Evolutionary conservation across 2,329 filamentous ascomycete species (phyloP), one percentile per base, ranked within the genome.

Genomic region (Cercospora citrullina): DNA sequence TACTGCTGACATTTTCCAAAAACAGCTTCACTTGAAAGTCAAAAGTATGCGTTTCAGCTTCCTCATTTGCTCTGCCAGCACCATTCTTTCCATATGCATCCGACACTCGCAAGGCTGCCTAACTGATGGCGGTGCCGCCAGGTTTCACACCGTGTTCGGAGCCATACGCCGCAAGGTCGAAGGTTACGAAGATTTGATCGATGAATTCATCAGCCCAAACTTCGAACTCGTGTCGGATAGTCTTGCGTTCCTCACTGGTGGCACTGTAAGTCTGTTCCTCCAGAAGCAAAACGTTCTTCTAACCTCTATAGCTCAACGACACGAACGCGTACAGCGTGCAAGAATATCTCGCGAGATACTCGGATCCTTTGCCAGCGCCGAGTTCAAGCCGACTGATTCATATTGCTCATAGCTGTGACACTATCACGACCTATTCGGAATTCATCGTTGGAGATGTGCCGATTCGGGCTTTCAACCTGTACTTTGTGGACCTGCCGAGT

Each of bases 361-460:
- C 30, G 16, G 28, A 42, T 9, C 23, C 26, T 16, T 33, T 66
- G 12, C 64, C 64, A 12, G 14, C 26, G 3, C 36, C 57, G 14
- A 36, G 21, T 18, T 31, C 53, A 33, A 26, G 33, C 23, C 45
- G 48, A 14, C 28, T 65, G n/a, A 31, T 48, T 23, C 55, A 60
- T 12, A 18, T 58, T n/a, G 59, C 59, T 6, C 64, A 62, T 23
- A 62, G 39, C 18, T 66, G 59, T 39, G 45, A 66, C n/a, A 63
- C 59, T 5, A 63, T 63, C 26, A 63, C 64, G 6, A 51, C 60
- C 18, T 66, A 66, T n/a, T 53, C 18, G 48, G 39, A 66, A 30
- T 60, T 66, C 21, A 21, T 57, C 10, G 30, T 67, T 16, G 60
- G 45, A 2, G 53, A 28, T 5, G 62, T 45, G 14, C 60, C 65